Evolutionary conservation across 257 asterid genomes (phyloP), one percentile per base, ranked within the genome.

Genomic region (Ligustrum vulgare): DNA sequence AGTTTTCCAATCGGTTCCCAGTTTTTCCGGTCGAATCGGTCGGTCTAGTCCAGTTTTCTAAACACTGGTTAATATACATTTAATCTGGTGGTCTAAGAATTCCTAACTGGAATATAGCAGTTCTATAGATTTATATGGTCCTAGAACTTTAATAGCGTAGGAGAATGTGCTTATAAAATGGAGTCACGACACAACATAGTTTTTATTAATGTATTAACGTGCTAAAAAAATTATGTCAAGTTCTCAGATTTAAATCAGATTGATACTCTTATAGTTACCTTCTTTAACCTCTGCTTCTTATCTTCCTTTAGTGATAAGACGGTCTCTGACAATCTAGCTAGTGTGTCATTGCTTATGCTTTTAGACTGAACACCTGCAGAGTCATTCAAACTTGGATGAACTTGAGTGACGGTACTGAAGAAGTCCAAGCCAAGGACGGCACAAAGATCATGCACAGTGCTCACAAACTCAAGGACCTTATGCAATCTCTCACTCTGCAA

Each of bases 371-470:
- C 93, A 74, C 94, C 92, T 51, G 84, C 82, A 43, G 96, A 82
- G 75, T 91, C 97, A 67, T 86, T 86, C 78, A 95, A 81, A 90
- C 98, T 95, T 41, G 98, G 96, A 74, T 95, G 99, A 78, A 91
- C 99, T 80, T 93, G 93, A 4, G 94, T 85, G 77, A 93, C 96
- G 8, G 94, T 91, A 47, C 88, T 86, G 56, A 83, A 77, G 84
- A 95, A 93, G 82, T 93, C 98, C 91, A 90, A 71, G 62, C 97
- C 97, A 79, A 95, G 98, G 43, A 95, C 99, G 37, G 91, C 96
- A 86, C 98, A 93, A 32, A 95, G 97, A 84, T 91, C 97, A 56
- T 93, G 99, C 67, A 93, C 94, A 0, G 98, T 89, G 90, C 97
- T 89, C 75, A 95, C 99, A 73, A 89, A 87, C 80, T 93, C 98